phyloP scores from a whole-genome alignment of 2,329 filamentous ascomycete species.

The Pseudocercospora fuligena region DNA sequence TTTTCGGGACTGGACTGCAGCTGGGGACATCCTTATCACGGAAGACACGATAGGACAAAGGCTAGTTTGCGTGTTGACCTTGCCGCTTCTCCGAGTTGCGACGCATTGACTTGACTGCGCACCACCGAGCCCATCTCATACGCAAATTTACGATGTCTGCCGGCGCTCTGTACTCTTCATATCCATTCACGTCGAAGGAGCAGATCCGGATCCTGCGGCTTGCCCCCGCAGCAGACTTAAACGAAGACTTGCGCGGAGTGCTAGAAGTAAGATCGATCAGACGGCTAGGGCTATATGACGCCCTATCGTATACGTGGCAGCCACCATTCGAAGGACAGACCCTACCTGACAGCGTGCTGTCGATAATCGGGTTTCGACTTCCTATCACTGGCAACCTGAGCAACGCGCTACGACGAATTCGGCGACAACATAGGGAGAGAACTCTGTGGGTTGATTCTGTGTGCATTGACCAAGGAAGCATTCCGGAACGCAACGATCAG shows the following conservation, averaged over 20 bases:
- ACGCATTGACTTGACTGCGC: no score
- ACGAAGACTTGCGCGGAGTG: background rate
- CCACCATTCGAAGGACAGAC: background rate
- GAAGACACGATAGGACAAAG: no score
- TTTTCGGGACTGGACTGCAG: no score
- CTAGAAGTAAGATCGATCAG: background rate
- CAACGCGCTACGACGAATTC: background rate
- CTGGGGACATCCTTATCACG: no score
- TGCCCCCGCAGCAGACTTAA: background rate
- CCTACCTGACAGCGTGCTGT: background rate
- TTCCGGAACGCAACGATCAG: background rate
- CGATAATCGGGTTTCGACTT: background rate
- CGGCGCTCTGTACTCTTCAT: background rate
- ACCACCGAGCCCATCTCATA: no score
- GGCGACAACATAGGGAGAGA: background rate
- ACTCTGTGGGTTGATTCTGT: background rate
- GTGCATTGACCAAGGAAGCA: background rate
- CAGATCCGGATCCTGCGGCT: conserved; percentile 1
- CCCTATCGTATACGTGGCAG: background rate
- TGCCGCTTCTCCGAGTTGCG: no score
- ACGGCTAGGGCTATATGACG: background rate
- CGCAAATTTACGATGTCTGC: background rate
- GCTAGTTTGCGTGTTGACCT: no score
- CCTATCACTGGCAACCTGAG: background rate
- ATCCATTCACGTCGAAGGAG: background rate